Conservation (phyloP, 345 rosid genomes). For the Cardamine occulta region DNA sequence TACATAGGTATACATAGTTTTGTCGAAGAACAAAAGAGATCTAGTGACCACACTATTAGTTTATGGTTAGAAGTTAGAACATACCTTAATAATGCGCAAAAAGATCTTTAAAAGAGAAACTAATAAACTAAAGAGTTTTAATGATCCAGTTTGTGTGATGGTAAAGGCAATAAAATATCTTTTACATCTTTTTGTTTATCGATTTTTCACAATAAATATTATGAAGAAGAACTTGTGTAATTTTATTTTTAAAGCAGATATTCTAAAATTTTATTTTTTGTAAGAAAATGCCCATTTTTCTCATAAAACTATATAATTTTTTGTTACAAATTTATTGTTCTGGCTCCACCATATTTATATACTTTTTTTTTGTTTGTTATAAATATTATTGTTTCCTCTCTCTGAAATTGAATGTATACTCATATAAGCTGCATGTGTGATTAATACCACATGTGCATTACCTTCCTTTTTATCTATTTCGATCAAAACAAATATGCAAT, state of each 20-base stretch:
- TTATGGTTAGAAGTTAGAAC: too few relatives aligned
- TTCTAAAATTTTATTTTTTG: too few relatives aligned
- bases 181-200: background rate
- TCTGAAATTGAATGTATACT: slow-evolving; percentile 8
- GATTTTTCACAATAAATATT: background rate
- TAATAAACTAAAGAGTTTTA: too few relatives aligned
- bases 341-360: background rate
- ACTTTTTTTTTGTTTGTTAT: too few relatives aligned
- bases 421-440: slow-evolving; percentile 7
- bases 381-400: background rate
- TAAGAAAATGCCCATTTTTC: background rate
- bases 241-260: too few relatives aligned
- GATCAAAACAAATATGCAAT: slow-evolving; percentile 23
- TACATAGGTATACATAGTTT: too few relatives aligned
- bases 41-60: too few relatives aligned
- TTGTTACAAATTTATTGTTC: background rate
- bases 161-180: background rate
- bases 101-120: too few relatives aligned
- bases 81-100: too few relatives aligned
- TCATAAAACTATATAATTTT: background rate
- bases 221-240: background rate
- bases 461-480: slow-evolving; percentile 15
- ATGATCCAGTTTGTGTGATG: too few relatives aligned
- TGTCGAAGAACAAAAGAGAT: too few relatives aligned
- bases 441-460: slow-evolving; percentile 20